Evolutionary conservation across 495 filamentous ascomycete species (phyloP).

Genomic region (Podospora australis): DNA sequence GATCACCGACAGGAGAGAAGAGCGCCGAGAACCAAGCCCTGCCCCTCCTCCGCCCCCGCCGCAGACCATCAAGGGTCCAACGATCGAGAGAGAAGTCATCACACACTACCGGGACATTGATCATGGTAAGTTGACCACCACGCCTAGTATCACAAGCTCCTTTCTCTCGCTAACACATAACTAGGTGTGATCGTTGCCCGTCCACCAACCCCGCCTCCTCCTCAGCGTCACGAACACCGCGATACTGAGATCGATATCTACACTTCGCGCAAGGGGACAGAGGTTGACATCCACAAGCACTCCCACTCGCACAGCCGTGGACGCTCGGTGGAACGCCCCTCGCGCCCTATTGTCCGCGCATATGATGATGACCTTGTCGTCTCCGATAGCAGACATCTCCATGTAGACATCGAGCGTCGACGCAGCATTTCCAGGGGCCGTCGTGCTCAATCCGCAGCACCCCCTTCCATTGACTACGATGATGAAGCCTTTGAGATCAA

Average conservation of each 20-base stretch:
- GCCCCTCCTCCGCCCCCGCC: constrained; percentile 45
- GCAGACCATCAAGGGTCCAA: constrained; percentile 54
- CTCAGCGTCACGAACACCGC: constrained; percentile 31
- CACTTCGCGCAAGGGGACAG: constrained; percentile 38
- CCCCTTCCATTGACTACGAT: constrained; percentile 32
- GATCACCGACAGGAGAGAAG: constrained; percentile 37
- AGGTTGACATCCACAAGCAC: constrained; percentile 43
- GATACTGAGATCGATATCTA: constrained; percentile 52
- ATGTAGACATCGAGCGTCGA: constrained; percentile 43
- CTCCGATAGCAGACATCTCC: constrained; percentile 55
- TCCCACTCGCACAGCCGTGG: constrained; percentile 23
- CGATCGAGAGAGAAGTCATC: constrained; percentile 73
- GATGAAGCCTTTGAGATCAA: constrained; percentile 65
- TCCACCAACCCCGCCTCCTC: constrained; percentile 43
- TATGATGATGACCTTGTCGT: constrained; percentile 34
- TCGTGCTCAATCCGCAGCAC: constrained; percentile 44
- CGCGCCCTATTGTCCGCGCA: constrained; percentile 18
- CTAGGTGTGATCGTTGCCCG: constrained; percentile 38
- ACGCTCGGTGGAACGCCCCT: constrained; percentile 31
- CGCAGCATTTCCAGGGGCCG: constrained; percentile 30
- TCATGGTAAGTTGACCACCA: constrained; percentile 54
- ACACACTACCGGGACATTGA: constrained; percentile 84
- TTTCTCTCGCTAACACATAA: constrained; percentile 8
- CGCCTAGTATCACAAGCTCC: background rate
- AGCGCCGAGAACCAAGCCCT: constrained; percentile 34